Evolutionary conservation across 345 rosid genomes (phyloP).

Genomic region (Melaleuca alternifolia): DNA sequence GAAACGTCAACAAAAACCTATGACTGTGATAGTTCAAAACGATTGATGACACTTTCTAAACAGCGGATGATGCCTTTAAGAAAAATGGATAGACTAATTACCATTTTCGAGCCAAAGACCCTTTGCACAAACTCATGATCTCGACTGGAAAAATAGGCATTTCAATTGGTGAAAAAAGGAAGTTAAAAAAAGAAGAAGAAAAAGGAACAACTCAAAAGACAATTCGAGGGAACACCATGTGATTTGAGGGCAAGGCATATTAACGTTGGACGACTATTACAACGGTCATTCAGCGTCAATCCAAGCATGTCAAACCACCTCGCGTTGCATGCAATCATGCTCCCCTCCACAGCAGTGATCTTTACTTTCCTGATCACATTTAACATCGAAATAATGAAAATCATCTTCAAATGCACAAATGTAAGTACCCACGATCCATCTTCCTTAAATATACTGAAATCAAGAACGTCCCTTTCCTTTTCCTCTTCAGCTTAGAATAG

Average conservation of each 20-base stretch:
- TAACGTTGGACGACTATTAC: background rate
- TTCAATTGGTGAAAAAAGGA: too few relatives aligned
- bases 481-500: background rate
- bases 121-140: background rate
- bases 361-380: background rate
- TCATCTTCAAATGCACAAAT: background rate
- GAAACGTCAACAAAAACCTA: too few relatives aligned
- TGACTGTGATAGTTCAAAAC: background rate
- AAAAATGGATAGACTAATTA: background rate
- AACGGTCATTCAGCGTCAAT: background rate
- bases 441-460: background rate
- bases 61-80: background rate
- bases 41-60: background rate
- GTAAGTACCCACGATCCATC: accelerated
- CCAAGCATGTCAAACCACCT: background rate
- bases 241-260: background rate
- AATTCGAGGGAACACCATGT: background rate
- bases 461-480: background rate
- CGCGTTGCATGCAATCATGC: background rate
- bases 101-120: background rate
- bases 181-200: too few relatives aligned
- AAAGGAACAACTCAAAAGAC: too few relatives aligned
- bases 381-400: background rate
- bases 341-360: background rate
- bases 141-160: background rate